Base-by-base conservation (phyloP, 768 basidiomycete genomes). In the Phanerodontia chrysosporium region DNA sequence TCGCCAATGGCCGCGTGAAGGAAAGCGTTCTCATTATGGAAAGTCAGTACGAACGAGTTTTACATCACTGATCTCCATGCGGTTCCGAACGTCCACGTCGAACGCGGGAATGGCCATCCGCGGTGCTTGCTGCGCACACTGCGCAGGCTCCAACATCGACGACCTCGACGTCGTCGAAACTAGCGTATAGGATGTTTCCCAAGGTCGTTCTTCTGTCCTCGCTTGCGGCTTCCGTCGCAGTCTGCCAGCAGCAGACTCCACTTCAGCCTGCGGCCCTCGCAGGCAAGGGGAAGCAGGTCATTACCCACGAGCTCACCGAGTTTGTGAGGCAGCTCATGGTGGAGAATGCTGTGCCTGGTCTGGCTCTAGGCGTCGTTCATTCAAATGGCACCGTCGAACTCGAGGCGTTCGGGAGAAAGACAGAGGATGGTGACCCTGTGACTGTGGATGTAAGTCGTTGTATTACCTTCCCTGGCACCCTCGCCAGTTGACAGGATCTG, bases 281-380 rank as follows among this genome's bases (percentile, higher is more conserved):
- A 8, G 49, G 3, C 27, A 10, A 36, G 32, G n/a, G 29, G 3
- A 32, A 56, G 2, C 53, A 18, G 21, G 39, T 51, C 14, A 14
- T 61, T 16, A 59, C 62, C 13, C 54, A 53, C 2, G 58, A 59
- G 29, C 48, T 63, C 13, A 14, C 39, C 4, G 14, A 48, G 12
- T 58, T 48, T 25, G 36, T 62, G 2, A 21, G 48, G 16, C 46
- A 52, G 4, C n/a, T 57, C 18, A 22, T 54, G 32, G 48, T 21
- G 2, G 46, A 62, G 10, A 39, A 21, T 5, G 52, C 7, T 27
- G 46, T 64, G n/a, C 57, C 64, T 2, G 64, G 61, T 4, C n/a
- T 64, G 5, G 46, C 64, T 1, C 21, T 62, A 10, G 64, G 44
- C 7, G 55, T 64, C 13, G 61, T 64, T 2, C 51, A 59, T 25